Percentiles rank a stretch among this genome's conserved stretches.
These are phyloP conservation scores for Russula ochroleuca DNA, from an alignment of 768 basidiomycete species.

Conservation along the genomic window DNA sequence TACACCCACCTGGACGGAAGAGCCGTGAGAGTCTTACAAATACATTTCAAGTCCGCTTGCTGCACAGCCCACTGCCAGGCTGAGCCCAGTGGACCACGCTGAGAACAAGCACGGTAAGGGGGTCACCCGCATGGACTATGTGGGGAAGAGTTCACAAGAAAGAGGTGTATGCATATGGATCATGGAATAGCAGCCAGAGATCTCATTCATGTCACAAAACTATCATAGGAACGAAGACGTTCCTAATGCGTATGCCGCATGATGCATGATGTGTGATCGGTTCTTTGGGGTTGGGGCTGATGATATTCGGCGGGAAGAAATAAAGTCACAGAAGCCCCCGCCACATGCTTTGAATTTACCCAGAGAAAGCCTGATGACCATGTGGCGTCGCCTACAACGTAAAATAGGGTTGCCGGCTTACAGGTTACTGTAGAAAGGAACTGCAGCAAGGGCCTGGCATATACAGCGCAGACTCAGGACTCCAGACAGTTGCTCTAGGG, in stretches of 20 bases:
- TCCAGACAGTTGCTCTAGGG: background rate
- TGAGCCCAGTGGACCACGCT: too few relatives aligned
- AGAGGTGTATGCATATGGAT: too few relatives aligned
- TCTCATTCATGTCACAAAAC: too few relatives aligned
- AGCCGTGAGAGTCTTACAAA: too few relatives aligned
- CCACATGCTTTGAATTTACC: background rate
- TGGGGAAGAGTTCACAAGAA: too few relatives aligned
- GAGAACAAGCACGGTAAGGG: too few relatives aligned
- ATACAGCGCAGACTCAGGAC: background rate
- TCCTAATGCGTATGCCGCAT: background rate
- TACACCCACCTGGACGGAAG: too few relatives aligned
- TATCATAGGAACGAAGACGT: background rate
- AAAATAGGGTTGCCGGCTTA: background rate
- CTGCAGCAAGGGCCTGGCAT: background rate
- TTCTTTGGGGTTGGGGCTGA: background rate
- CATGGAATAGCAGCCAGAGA: too few relatives aligned
- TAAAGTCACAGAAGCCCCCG: background rate
- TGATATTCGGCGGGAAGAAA: background rate
- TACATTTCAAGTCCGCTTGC: too few relatives aligned
- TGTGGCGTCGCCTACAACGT: background rate
- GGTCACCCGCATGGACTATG: too few relatives aligned
- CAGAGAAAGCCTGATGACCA: background rate
- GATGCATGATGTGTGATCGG: background rate
- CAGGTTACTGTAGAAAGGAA: background rate
- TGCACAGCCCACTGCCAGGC: too few relatives aligned